Evolutionary conservation across 2,329 filamentous ascomycete species (phyloP).

Genomic region (Claviceps maximensis): DNA sequence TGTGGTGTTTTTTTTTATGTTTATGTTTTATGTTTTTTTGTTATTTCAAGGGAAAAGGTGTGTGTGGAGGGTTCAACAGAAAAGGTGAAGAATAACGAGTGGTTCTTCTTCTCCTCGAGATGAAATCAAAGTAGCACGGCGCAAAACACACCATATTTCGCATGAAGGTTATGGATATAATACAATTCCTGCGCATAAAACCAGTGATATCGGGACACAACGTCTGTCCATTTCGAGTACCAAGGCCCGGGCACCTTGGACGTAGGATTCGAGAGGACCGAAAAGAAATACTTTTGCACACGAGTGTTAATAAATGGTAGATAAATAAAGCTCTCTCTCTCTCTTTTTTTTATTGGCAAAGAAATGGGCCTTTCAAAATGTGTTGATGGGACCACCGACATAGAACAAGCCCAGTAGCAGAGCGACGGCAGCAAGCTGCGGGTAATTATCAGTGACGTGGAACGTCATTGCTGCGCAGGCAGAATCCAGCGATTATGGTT

Average conservation of each 20-base stretch:
- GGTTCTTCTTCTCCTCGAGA: no score
- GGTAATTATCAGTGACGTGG: background rate
- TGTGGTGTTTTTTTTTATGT: background rate
- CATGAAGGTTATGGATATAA: slow-evolving; percentile 14
- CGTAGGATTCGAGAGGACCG: slow-evolving; percentile 2
- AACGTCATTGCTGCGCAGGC: background rate
- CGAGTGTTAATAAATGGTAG: background rate
- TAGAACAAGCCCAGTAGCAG: background rate
- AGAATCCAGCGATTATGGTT: no score
- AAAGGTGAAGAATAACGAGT: background rate
- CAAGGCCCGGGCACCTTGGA: slow-evolving; percentile 14
- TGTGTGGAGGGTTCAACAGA: no score
- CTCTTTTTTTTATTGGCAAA: background rate
- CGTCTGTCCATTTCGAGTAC: slow-evolving; percentile 12
- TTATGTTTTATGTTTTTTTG: no score
- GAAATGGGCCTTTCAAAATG: no score
- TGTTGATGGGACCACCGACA: background rate
- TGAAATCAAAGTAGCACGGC: no score
- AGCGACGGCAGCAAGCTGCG: background rate
- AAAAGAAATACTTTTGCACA: background rate
- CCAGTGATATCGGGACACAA: slow-evolving; percentile 9
- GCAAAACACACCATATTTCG: slow-evolving; percentile 11
- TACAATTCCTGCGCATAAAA: slow-evolving; percentile 6
- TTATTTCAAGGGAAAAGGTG: no score
- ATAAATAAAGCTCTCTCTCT: background rate